These are phyloP conservation scores for Chloranthus sessilifolius DNA, from an alignment of 164 flowering plant species.

Conservation along the genomic window DNA sequence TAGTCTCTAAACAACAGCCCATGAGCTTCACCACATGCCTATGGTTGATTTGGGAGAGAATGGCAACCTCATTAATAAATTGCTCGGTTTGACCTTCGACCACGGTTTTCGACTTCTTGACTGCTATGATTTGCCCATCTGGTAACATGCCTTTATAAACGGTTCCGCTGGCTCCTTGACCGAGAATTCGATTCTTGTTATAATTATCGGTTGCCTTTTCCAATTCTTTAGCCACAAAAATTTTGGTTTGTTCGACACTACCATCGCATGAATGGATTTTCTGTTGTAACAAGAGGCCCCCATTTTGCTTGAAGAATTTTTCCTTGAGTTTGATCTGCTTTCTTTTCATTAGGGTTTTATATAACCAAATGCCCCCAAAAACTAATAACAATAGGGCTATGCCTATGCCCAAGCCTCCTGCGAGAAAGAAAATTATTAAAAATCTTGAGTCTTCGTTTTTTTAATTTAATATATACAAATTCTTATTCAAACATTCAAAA, in stretches of 20 bases:
- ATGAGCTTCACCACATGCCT: conserved; percentile 20
- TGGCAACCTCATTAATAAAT: conserved; percentile 12
- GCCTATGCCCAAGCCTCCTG: no score
- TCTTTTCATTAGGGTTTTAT: no score
- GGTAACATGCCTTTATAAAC: not conserved
- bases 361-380: no score
- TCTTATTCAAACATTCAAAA: no score
- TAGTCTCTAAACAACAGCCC: conserved; percentile 23
- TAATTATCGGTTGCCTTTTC: not conserved
- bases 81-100: conserved; percentile 17
- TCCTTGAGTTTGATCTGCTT: no score
- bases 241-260: not conserved
- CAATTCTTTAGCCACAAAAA: no score
- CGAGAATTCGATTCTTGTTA: not conserved
- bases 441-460: no score
- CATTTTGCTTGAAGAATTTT: not conserved
- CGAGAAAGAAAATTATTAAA: no score
- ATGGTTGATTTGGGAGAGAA: conserved; percentile 20
- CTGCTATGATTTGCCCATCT: not conserved
- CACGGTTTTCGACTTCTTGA: conserved; percentile 17
- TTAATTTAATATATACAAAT: no score
- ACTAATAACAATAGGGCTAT: no score
- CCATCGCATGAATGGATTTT: not conserved
- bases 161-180: not conserved
- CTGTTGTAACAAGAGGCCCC: conserved; percentile 5